phyloP scores from a whole-genome alignment of 2,329 filamentous ascomycete species.

The Lasiodiplodia citricola region DNA sequence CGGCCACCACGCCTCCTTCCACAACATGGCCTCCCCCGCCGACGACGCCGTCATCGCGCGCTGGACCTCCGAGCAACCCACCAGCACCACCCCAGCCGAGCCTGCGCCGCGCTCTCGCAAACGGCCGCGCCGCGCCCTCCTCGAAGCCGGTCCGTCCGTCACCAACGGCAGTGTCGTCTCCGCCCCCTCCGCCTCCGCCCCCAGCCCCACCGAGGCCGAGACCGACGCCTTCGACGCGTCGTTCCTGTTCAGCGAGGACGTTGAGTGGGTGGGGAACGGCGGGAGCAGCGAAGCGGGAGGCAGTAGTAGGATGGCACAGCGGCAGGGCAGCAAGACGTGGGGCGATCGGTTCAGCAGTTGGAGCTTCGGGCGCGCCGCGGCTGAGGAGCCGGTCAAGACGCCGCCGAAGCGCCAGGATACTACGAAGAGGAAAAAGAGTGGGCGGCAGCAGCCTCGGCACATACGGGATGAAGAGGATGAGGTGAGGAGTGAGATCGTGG shows the following conservation, averaged over 20 bases:
- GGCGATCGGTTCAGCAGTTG: conserved; percentile 24
- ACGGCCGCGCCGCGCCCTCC: conserved; percentile 7
- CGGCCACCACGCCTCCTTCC: conserved; percentile 60
- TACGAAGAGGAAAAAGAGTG: not conserved
- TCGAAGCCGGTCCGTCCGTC: conserved; percentile 3
- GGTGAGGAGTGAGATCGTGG: not conserved
- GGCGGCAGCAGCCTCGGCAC: not conserved
- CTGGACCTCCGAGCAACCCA: conserved; percentile 40
- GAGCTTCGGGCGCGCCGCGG: conserved; percentile 15
- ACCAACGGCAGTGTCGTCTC: not conserved
- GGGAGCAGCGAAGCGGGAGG: not conserved
- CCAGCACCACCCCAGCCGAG: not conserved
- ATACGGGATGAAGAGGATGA: not conserved
- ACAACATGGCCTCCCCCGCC: conserved; percentile 57
- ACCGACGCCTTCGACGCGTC: not conserved
- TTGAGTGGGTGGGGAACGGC: not conserved
- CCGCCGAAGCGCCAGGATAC: conserved; percentile 18
- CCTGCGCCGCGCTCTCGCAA: conserved; percentile 2
- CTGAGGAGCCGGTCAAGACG: conserved; percentile 25
- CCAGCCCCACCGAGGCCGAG: not conserved
- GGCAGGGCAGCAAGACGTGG: conserved; percentile 18
- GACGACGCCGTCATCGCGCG: conserved; percentile 55
- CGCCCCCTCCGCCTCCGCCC: not conserved
- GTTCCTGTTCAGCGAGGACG: conserved; percentile 17
- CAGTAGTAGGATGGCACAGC: not conserved